Percentiles rank a stretch among this genome's conserved stretches.
These are phyloP conservation scores for Mantamonas sphyraenae DNA, from an alignment of 78 protist species.

Conservation along the genomic window DNA sequence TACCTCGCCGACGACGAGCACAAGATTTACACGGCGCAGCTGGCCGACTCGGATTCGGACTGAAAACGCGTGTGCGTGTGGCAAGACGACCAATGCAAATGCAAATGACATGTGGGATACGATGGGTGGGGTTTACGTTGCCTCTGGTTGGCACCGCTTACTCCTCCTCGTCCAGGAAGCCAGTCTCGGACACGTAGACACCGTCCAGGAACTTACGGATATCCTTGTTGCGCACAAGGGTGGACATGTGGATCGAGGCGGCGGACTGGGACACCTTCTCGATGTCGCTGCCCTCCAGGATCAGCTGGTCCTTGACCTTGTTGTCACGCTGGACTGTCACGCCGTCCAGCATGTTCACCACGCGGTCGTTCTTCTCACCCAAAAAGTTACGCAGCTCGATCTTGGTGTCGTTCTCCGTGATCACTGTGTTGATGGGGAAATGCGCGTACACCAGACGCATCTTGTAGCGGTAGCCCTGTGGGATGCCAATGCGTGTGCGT, in stretches of 20 bases:
- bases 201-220: constrained; percentile 99
- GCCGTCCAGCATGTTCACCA: constrained; percentile 70
- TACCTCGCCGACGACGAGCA: too few species aligned
- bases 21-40: too few species aligned
- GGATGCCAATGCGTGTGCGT: too few species aligned
- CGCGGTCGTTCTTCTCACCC: constrained; percentile 85
- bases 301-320: constrained; percentile 90
- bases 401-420: constrained; percentile 47
- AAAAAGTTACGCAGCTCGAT: constrained; percentile 97
- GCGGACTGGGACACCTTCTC: constrained; percentile 85
- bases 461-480: constrained; percentile 94
- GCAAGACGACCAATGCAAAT: too few species aligned
- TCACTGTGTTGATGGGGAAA: constrained; percentile 92
- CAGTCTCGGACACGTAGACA: constrained; percentile 86
- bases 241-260: constrained; percentile 61
- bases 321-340: constrained; percentile 52
- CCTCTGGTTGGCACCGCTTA: too few species aligned
- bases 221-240: constrained; percentile 84
- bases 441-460: constrained; percentile 96
- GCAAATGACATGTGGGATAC: too few species aligned
- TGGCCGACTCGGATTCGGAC: too few species aligned
- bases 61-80: too few species aligned
- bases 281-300: constrained; percentile 87
- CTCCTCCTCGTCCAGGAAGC: too few species aligned
- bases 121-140: too few species aligned